These are phyloP conservation scores for Prunus fruticosa DNA, from an alignment of 306 rosid species.

Conservation along the genomic window DNA sequence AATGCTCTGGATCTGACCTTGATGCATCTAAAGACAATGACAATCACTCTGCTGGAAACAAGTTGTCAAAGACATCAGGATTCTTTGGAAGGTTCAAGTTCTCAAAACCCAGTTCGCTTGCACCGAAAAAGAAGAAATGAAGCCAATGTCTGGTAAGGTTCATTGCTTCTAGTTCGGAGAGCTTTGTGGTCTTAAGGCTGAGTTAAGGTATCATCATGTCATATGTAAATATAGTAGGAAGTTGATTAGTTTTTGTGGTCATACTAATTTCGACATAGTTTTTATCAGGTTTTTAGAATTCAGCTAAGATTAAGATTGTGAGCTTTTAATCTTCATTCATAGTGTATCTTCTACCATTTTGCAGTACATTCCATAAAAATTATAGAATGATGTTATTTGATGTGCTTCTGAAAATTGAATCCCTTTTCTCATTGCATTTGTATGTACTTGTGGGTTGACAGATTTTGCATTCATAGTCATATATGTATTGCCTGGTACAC, in stretches of 20 bases:
- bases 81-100: slow-evolving; percentile 41
- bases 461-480: neutral
- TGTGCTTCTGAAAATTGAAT: slow-evolving; percentile 1
- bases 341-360: neutral
- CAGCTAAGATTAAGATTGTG: neutral
- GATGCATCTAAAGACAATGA: slow-evolving; percentile 19
- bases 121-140: slow-evolving; percentile 37
- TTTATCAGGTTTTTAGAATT: slow-evolving; percentile 2
- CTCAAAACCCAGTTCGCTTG: slow-evolving; percentile 32
- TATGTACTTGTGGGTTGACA: neutral
- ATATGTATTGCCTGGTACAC: neutral
- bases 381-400: neutral
- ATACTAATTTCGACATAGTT: neutral
- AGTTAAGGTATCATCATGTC: neutral
- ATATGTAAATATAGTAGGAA: neutral
- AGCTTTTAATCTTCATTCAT: neutral
- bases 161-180: neutral
- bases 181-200: neutral
- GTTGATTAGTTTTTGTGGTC: neutral
- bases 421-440: neutral
- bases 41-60: slow-evolving; percentile 34
- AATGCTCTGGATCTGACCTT: slow-evolving; percentile 23
- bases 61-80: slow-evolving; percentile 37
- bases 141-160: neutral
- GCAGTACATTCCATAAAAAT: neutral